Evolutionary conservation across 345 rosid genomes (phyloP).

Genomic region (Hevea brasiliensis): DNA sequence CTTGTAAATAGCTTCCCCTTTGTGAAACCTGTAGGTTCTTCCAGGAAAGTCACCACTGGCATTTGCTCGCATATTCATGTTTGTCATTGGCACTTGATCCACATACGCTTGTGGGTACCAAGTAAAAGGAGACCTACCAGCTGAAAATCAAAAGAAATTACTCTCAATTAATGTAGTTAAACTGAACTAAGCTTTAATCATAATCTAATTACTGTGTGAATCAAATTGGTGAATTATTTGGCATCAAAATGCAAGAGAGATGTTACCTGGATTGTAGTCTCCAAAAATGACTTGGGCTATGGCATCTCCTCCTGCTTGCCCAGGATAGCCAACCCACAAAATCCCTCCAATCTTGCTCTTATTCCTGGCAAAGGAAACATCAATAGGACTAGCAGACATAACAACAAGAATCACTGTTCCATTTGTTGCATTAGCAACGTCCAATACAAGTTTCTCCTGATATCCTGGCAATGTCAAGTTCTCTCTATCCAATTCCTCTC

Average conservation of each 20-base stretch:
- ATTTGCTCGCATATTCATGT: slow-evolving; percentile 60
- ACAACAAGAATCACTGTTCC: slow-evolving; percentile 39
- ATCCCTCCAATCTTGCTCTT: slow-evolving; percentile 34
- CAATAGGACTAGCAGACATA: slow-evolving; percentile 53
- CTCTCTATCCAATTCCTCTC: slow-evolving; percentile 44
- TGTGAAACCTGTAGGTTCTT: slow-evolving; percentile 51
- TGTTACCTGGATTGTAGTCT: slow-evolving; percentile 46
- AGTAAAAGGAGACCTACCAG: slow-evolving; percentile 53
- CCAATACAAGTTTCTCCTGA: slow-evolving; percentile 39
- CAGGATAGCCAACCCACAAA: slow-evolving; percentile 59
- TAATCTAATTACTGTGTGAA: no score
- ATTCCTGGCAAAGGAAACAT: slow-evolving; percentile 41
- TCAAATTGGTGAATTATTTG: neutral
- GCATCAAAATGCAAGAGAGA: neutral
- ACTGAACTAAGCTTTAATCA: no score
- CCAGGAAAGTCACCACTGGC: slow-evolving; percentile 41
- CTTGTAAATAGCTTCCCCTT: slow-evolving; percentile 32
- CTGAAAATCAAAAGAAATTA: slow-evolving; percentile 23
- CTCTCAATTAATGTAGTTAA: no score
- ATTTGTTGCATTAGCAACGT: slow-evolving; percentile 36
- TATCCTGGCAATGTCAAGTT: slow-evolving; percentile 47
- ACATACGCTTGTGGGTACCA: slow-evolving; percentile 50
- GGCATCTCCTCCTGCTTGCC: slow-evolving; percentile 57
- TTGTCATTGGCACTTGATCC: slow-evolving; percentile 45
- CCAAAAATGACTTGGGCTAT: slow-evolving; percentile 51